Base-by-base conservation (phyloP, 257 asterid species). In the Capsicum chinense region DNA sequence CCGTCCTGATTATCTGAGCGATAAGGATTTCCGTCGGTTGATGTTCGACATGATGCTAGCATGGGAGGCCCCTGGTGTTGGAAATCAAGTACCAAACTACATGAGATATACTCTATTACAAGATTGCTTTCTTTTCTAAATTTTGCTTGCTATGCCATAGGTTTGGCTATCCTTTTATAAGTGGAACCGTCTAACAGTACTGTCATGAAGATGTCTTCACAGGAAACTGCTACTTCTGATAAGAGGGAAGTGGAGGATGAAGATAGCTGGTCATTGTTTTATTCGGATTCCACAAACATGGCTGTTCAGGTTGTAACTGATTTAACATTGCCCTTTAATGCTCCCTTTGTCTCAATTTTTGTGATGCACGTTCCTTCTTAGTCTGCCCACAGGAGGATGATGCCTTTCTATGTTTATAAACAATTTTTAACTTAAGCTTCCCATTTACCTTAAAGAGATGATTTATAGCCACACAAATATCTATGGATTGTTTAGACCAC, bases 41-140 rank as follows among this genome's bases (percentile, higher is more conserved):
- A 91, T 91, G 84, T 95, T 92, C 87, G 99, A 95, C 86, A 93
- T 95, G 97, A 95, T 95, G 99, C 90, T 93, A 73, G 98, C 99
- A 63, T 95, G 99, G 99, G 99, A 95, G 89, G 91, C 80, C 79
- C 95, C 98, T 74, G 92, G 89, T 74, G 88, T 83, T 70, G 92
- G 89, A 59, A 90, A 83, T 87, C 88, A 86, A 81, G 87, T 78
- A 66, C 84, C 85, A 52, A 89, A 89, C 85, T 73, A 79, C 16
- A 97, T 95, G 86, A 83, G 92, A 86, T 83, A 83, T 78, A 37
- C 67, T 15, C 74, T 33, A 48, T 69, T 80, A 33, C 82, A 47
- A 82, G 64, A 48, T 50, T 67, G 79, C 50, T 47, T 44, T 68
- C 19, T 33, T 83, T 67, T 58, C 12, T 79, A 67, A 79, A 73